Percentiles rank a stretch among this genome's conserved stretches.
phyloP scores from a whole-genome alignment of 306 rosid genomes.

The Quercus wislizeni region DNA sequence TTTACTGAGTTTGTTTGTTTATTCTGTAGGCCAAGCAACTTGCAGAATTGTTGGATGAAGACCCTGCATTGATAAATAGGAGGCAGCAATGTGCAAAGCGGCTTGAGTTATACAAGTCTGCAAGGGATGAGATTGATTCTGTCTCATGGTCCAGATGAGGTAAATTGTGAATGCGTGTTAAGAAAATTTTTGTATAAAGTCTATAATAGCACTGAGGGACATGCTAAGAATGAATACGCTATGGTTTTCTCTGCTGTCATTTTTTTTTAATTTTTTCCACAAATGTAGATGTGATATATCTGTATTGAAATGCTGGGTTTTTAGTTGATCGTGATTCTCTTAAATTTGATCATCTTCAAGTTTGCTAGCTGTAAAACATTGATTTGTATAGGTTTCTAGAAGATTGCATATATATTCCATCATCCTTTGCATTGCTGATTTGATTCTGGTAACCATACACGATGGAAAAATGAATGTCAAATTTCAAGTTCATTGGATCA shows the following conservation, averaged over 20 bases:
- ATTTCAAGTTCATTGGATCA: no score
- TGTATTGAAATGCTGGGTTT: neutral
- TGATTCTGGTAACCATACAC: neutral
- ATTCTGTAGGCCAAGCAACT: constrained; percentile 35
- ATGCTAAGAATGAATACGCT: neutral
- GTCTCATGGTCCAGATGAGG: constrained; percentile 43
- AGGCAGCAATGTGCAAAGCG: constrained; percentile 45
- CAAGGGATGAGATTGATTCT: constrained; percentile 53
- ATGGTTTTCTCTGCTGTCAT: neutral
- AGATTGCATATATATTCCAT: neutral
- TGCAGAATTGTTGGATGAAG: constrained; percentile 40
- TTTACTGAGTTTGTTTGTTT: constrained; percentile 11
- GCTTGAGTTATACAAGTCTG: constrained; percentile 50
- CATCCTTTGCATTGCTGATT: neutral
- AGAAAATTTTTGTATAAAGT: neutral
- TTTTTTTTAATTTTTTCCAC: neutral
- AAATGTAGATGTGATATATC: neutral
- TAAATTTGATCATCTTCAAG: neutral
- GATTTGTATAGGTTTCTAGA: neutral
- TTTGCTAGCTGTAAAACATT: neutral
- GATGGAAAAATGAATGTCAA: neutral
- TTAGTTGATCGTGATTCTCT: neutral
- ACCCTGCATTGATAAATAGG: constrained; percentile 39
- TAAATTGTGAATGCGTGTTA: neutral
- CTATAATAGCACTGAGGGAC: neutral